phyloP scores from a whole-genome alignment of 768 basidiomycete species.

The Clavaria fumosa region DNA sequence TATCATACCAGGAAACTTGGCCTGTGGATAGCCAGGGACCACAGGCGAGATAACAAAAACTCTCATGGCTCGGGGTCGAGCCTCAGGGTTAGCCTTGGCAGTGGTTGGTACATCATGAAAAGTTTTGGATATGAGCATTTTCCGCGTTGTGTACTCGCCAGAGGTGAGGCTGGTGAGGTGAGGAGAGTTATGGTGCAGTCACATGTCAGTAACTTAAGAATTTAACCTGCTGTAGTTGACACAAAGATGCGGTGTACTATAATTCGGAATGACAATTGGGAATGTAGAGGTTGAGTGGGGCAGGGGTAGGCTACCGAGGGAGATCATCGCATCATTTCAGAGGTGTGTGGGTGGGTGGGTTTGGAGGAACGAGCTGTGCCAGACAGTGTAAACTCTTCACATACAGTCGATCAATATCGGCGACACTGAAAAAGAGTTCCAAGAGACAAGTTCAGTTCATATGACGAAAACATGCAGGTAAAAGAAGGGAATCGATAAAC shows the following conservation, averaged over 20 bases:
- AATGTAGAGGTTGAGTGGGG: too few species aligned
- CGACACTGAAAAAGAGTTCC: not conserved
- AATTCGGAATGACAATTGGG: too few species aligned
- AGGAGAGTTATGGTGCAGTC: too few species aligned
- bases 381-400: too few species aligned
- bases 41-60: constrained; percentile 74
- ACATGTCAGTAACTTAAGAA: too few species aligned
- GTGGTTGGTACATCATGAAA: constrained; percentile 64
- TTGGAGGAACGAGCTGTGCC: too few species aligned
- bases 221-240: too few species aligned
- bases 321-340: too few species aligned
- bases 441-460: too few species aligned
- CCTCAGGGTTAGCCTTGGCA: constrained; percentile 39
- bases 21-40: constrained; percentile 71
- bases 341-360: too few species aligned
- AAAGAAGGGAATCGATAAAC: not conserved
- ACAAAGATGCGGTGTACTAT: too few species aligned
- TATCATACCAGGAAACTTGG: constrained; percentile 68
- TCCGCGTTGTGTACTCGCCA: constrained; percentile 1
- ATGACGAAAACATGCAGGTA: not conserved
- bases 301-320: too few species aligned
- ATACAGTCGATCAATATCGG: not conserved
- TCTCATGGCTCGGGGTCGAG: constrained; percentile 47
- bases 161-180: not conserved
- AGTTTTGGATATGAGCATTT: constrained; percentile 80